Evolutionary conservation across 306 rosid species (phyloP), one percentile per base, ranked within the genome.

Genomic region (Sphenostylis stenocarpa): DNA sequence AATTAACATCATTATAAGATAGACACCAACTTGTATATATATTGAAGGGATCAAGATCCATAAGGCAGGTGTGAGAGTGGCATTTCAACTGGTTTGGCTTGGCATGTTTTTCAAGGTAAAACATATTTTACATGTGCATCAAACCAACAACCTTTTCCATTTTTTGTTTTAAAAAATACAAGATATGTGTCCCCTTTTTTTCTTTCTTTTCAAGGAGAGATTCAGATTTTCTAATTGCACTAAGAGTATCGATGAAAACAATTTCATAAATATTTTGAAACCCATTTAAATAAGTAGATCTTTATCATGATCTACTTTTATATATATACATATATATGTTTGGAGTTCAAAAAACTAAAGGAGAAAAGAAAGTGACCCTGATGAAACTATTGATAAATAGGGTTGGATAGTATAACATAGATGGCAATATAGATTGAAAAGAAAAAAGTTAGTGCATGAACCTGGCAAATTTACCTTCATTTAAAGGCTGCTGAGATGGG

Each of bases 401-500:
- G 19, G 33, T 11, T 60, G 41, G 8, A 29, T 29, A 61, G 36
- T 3, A 49, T 33, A 52, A 8, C 3, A 38, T 8, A 24, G 36
- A 49, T 34, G n/a, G 13, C 1, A 11, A 33, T 38, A 52, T 36
- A 65, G 51, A 76, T 36, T 11, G 43, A 16, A n/a, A 34, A 6
- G 11, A 26, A 5, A 47, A 77, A 38, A 33, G 44, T 12, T 10
- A 31, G 23, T 41, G 23, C 65, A 70, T 19, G 76, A 31, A 77
- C 39, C 19, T 77, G 39, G 45, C 0, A 12, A 60, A 58, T 4
- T 48, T 79, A 79, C 78, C 84, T 81, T 73, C 65, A 2, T 57
- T 66, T 26, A 31, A 44, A 21, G 70, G 53, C 12, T 33, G 53
- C 44, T 43, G 71, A 20, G 86, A 67, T 55, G 86, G 82, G 44